Percentiles rank a stretch among this genome's conserved stretches.
phyloP scores from a whole-genome alignment of 495 filamentous ascomycete species.

The Neurospora discreta region DNA sequence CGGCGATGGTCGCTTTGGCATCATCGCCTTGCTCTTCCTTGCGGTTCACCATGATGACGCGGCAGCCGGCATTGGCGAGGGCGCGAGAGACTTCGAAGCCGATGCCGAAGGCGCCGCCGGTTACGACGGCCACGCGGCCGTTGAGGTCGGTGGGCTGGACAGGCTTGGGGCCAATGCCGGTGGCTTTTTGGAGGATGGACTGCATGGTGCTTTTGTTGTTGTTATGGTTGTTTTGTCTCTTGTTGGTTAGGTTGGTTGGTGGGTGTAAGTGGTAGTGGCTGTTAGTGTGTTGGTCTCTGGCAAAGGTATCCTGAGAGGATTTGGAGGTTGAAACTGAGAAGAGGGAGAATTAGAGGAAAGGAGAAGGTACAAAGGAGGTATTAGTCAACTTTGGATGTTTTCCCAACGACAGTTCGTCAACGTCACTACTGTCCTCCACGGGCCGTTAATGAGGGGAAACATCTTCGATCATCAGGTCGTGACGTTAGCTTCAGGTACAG shows the following conservation, averaged over 20 bases:
- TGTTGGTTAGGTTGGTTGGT: neutral
- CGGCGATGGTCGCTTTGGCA: conserved; percentile 22
- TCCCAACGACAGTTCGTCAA: neutral
- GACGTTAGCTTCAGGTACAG: neutral
- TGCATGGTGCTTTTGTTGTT: conserved; percentile 8
- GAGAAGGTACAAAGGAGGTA: too few species aligned
- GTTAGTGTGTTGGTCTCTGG: neutral
- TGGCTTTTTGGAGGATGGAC: conserved; percentile 16
- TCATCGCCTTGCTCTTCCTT: conserved; percentile 31
- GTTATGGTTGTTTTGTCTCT: too few species aligned
- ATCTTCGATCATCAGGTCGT: neutral
- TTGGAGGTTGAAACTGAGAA: neutral
- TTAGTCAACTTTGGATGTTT: neutral
- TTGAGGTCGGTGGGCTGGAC: conserved; percentile 18
- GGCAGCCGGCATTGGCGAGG: conserved; percentile 19
- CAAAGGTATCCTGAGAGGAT: neutral
- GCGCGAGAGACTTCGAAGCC: conserved; percentile 39
- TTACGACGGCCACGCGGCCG: conserved; percentile 40
- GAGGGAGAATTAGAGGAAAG: too few species aligned
- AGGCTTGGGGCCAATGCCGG: conserved; percentile 15
- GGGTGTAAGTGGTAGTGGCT: neutral
- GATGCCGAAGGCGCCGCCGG: conserved; percentile 44
- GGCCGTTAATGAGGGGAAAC: neutral
- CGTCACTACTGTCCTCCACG: neutral
- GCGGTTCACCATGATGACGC: conserved; percentile 30